Percentiles rank a stretch among this genome's conserved stretches.
phyloP scores from a whole-genome alignment of 495 filamentous ascomycete species.

The Talaromyces borbonicus region DNA sequence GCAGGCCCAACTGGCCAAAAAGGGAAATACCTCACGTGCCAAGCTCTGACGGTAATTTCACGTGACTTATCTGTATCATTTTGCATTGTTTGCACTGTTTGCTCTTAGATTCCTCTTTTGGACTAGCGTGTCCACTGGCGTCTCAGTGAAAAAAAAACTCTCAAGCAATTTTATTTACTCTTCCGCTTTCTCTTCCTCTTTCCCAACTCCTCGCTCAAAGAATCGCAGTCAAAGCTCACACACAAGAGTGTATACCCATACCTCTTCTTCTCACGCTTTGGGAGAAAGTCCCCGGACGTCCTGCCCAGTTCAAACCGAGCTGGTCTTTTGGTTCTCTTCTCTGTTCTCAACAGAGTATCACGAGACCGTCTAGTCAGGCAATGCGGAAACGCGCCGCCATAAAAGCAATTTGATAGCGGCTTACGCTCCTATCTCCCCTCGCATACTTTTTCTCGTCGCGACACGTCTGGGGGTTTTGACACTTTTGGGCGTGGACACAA shows the following conservation, averaged over 20 bases:
- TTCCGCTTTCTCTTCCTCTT: slow-evolving; percentile 18
- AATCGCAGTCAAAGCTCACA: slow-evolving; percentile 99
- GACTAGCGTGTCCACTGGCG: background rate
- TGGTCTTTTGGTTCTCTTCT: background rate
- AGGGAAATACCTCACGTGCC: background rate
- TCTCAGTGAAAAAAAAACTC: slow-evolving; percentile 14
- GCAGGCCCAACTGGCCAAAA: background rate
- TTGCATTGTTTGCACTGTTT: slow-evolving; percentile 1
- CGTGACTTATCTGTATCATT: background rate
- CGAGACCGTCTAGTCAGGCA: slow-evolving; percentile 29
- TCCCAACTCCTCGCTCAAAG: slow-evolving; percentile 86
- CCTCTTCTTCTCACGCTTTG: slow-evolving; percentile 56
- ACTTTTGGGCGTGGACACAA: slow-evolving; percentile 35
- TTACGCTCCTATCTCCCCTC: slow-evolving; percentile 42
- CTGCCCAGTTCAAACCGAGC: slow-evolving; percentile 29
- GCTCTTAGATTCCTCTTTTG: background rate
- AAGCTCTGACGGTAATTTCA: background rate
- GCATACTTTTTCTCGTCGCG: slow-evolving; percentile 10
- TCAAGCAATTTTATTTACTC: slow-evolving; percentile 8
- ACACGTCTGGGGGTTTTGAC: too few species aligned
- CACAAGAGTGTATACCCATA: slow-evolving; percentile 54
- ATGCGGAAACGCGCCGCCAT: slow-evolving; percentile 98
- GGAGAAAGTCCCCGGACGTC: slow-evolving; percentile 99
- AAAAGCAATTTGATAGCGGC: slow-evolving; percentile 85
- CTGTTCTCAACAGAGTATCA: too few species aligned